Evolutionary conservation across 306 rosid species (phyloP).

Genomic region (Rosa multiflora): DNA sequence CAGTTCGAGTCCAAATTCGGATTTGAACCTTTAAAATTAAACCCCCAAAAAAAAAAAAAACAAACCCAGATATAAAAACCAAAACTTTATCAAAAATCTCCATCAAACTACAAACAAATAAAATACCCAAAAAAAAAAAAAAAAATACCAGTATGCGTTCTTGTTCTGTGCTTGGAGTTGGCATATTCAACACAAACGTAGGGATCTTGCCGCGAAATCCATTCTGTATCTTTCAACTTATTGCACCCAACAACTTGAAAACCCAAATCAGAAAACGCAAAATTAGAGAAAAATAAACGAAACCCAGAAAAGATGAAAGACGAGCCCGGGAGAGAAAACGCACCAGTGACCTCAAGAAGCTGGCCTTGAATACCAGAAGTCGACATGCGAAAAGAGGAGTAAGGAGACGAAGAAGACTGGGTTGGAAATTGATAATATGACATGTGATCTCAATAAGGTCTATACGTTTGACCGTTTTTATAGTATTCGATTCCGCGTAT

Average conservation of each 20-base stretch:
- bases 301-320: not conserved
- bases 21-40: not conserved
- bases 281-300: not conserved
- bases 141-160: constrained; percentile 65
- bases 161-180: constrained; percentile 58
- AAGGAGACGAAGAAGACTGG: not conserved
- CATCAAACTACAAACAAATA: not conserved
- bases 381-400: constrained; percentile 44
- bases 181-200: constrained; percentile 81
- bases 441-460: not conserved
- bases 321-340: not conserved
- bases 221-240: constrained; percentile 79
- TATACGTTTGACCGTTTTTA: not conserved
- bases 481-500: not conserved
- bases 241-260: constrained; percentile 60
- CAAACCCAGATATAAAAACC: not conserved
- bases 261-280: not conserved
- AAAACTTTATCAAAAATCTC: not conserved
- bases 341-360: constrained; percentile 75
- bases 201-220: constrained; percentile 91
- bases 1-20: constrained; percentile 13
- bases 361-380: constrained; percentile 61
- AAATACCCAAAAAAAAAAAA: not conserved
- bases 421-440: not conserved
- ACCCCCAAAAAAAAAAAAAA: not conserved